Percentiles rank a stretch among this genome's conserved stretches.
phyloP scores from a whole-genome alignment of 108 stramenopile species.

The Fragilaria crotonensis region DNA sequence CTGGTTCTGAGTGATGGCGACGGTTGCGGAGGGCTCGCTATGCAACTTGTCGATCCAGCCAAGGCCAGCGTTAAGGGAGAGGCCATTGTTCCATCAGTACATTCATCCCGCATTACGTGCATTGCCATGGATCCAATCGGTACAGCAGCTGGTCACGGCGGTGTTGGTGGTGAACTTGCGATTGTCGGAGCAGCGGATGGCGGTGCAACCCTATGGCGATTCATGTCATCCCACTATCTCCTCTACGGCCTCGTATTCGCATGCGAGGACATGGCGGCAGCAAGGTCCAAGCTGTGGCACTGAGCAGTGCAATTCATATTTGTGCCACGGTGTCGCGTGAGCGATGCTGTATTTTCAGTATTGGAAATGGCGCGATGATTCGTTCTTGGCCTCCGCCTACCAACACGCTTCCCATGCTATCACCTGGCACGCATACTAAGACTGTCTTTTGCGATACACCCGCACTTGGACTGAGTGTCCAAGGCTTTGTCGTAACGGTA shows the following conservation, averaged over 20 bases:
- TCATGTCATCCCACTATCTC: conserved; percentile 82
- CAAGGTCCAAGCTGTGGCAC: conserved; percentile 53
- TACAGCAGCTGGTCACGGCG: conserved; percentile 75
- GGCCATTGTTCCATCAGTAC: conserved; percentile 61
- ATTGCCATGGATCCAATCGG: conserved; percentile 83
- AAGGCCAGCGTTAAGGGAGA: conserved; percentile 72
- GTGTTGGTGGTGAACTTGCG: conserved; percentile 82
- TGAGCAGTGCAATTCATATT: conserved; percentile 61
- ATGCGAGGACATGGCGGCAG: conserved; percentile 64
- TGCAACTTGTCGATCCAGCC: conserved; percentile 83
- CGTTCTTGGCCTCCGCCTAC: conserved; percentile 60
- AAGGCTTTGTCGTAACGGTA: conserved; percentile 75
- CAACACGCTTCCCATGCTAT: conserved; percentile 6
- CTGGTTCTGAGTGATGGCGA: conserved; percentile 83
- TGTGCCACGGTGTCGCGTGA: conserved; percentile 67
- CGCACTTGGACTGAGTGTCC: conserved; percentile 62
- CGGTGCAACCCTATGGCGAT: conserved; percentile 72
- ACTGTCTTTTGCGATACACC: conserved; percentile 60
- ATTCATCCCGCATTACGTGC: conserved; percentile 58
- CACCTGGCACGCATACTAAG: conserved; percentile 3
- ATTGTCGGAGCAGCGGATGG: conserved; percentile 82
- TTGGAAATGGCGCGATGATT: conserved; percentile 78
- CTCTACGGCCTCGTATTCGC: conserved; percentile 71
- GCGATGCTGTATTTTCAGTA: conserved; percentile 66
- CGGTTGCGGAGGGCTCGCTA: conserved; percentile 62